Evolutionary conservation across 495 filamentous ascomycete species (phyloP).

Genomic region (Massariosphaeria phaeospora): DNA sequence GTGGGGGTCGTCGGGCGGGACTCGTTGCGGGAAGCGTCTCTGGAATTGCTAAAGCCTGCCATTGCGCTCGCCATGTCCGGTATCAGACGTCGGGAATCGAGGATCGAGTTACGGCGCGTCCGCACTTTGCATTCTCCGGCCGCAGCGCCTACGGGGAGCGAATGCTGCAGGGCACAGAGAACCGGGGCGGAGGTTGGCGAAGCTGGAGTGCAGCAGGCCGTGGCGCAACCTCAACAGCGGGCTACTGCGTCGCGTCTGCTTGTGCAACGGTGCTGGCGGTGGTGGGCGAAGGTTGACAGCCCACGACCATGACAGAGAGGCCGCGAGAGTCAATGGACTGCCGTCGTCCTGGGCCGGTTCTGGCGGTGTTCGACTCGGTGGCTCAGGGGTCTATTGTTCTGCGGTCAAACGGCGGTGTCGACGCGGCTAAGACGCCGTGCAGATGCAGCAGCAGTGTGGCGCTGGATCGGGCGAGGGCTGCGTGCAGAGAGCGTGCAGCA

Average conservation of each 20-base stretch:
- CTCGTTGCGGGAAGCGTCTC: slow-evolving; percentile 7
- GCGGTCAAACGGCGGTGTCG: no score
- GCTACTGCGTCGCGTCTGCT: not conserved
- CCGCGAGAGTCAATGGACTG: no score
- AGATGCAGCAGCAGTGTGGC: no score
- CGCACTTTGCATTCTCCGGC: slow-evolving; percentile 14
- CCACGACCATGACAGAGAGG: not conserved
- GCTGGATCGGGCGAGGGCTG: no score
- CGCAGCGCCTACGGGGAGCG: slow-evolving; percentile 1
- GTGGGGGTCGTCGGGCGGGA: slow-evolving; percentile 27
- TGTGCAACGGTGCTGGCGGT: not conserved
- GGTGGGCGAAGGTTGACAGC: not conserved
- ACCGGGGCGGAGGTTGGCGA: not conserved
- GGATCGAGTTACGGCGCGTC: not conserved
- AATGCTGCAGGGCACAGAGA: slow-evolving; percentile 1
- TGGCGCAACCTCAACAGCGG: slow-evolving; percentile 14
- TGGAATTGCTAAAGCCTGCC: slow-evolving; percentile 15
- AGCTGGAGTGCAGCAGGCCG: slow-evolving; percentile 2
- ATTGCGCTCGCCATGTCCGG: slow-evolving; percentile 8
- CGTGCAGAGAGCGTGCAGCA: no score
- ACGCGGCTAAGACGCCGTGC: no score
- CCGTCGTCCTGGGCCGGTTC: no score
- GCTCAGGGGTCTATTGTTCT: no score
- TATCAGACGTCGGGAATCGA: slow-evolving; percentile 11
- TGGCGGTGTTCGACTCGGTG: no score